These are phyloP conservation scores for Gryganskiella cystojenkinii DNA, from an alignment of 192 early-diverging fungal genomes.

Conservation along the genomic window DNA sequence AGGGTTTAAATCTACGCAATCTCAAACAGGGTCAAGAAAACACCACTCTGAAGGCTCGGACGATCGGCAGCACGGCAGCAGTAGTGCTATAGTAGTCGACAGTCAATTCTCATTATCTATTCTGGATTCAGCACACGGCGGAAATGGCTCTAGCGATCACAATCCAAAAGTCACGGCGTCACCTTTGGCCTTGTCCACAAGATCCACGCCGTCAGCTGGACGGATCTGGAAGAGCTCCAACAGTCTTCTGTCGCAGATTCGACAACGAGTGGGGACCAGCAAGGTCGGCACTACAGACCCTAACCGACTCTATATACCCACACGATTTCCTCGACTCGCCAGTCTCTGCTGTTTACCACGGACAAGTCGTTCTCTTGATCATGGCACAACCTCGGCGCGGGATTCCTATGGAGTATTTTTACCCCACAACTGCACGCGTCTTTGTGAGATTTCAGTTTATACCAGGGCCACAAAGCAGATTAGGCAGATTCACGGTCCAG, in stretches of 20 bases:
- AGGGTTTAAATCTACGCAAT: too few relatives aligned
- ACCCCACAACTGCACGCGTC: constrained; percentile 28
- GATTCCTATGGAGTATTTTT: constrained; percentile 47
- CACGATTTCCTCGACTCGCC: constrained; percentile 36
- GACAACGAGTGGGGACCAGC: constrained; percentile 35
- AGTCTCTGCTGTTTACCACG: constrained; percentile 45
- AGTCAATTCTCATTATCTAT: too few relatives aligned
- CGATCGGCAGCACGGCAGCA: too few relatives aligned
- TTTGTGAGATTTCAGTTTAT: constrained; percentile 45
- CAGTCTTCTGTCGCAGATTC: constrained; percentile 49
- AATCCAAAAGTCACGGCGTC: too few relatives aligned
- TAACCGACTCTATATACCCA: constrained; percentile 38
- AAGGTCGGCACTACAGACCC: constrained; percentile 18
- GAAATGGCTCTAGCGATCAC: too few relatives aligned
- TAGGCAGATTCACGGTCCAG: constrained; percentile 34
- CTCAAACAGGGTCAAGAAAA: too few relatives aligned
- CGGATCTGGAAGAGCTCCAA: constrained; percentile 46
- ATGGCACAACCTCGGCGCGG: constrained; percentile 46
- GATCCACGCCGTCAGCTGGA: constrained; percentile 3
- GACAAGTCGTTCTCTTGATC: constrained; percentile 21
- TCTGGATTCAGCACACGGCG: too few relatives aligned
- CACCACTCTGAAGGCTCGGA: too few relatives aligned
- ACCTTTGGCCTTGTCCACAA: not conserved
- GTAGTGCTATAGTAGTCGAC: too few relatives aligned
- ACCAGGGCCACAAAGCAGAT: constrained; percentile 32